Conservation (phyloP, 768 basidiomycete genomes). For the Suillus lakei region DNA sequence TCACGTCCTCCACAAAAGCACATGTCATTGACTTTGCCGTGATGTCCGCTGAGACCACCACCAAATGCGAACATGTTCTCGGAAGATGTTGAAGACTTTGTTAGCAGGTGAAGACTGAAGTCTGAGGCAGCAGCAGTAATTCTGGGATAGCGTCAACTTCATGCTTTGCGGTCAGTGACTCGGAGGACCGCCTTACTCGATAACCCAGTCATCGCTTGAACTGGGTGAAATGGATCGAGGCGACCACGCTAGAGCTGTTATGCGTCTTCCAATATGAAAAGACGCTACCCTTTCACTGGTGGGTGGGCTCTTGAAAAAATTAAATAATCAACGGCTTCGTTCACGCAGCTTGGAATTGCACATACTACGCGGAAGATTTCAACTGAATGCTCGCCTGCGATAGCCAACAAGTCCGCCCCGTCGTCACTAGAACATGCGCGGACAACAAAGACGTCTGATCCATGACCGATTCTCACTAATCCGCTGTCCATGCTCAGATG, state of each 20-base stretch:
- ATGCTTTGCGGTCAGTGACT: constrained; percentile 1
- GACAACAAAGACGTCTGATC: constrained; percentile 63
- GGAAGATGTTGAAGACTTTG: constrained; percentile 50
- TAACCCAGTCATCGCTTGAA: constrained; percentile 63
- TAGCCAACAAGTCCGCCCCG: constrained; percentile 67
- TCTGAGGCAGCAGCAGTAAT: constrained; percentile 70
- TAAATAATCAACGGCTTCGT: constrained; percentile 14
- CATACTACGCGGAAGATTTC: constrained; percentile 69
- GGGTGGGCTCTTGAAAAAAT: constrained; percentile 42
- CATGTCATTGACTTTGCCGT: constrained; percentile 78
- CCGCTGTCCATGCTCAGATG: constrained; percentile 45
- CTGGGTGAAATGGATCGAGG: constrained; percentile 70
- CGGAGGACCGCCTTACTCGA: constrained; percentile 63
- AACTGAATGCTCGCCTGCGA: constrained; percentile 76
- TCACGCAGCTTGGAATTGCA: constrained; percentile 16
- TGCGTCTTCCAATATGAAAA: constrained; percentile 72
- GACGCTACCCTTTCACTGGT: constrained; percentile 60
- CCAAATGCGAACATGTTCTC: constrained; percentile 74
- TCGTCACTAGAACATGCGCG: constrained; percentile 68
- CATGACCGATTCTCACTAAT: constrained; percentile 60
- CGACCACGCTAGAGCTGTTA: constrained; percentile 83
- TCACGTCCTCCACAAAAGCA: constrained; percentile 78
- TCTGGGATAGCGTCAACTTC: constrained; percentile 42
- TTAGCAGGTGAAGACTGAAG: constrained; percentile 72
- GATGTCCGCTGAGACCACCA: constrained; percentile 81